A percentile compares a stretch with the other conserved stretches of the same genome.
phyloP scores from a whole-genome alignment of 140 eudicot genomes.

The Eryngium alpinum region DNA sequence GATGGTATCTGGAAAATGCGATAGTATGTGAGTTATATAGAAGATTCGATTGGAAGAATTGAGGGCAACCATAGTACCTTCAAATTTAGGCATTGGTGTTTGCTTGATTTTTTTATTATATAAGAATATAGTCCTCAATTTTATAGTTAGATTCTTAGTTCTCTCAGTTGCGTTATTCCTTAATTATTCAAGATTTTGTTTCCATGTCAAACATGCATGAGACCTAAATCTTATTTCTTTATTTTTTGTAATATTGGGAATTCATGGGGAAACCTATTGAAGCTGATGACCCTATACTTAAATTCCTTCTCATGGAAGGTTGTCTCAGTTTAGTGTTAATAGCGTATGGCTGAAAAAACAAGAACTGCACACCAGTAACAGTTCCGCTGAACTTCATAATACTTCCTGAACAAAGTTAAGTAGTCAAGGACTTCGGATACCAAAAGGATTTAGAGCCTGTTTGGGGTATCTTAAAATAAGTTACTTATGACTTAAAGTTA shows the following conservation, averaged over 20 bases:
- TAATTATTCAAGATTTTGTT: slow-evolving; percentile 32
- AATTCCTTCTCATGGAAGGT: slow-evolving; percentile 18
- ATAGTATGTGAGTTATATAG: not conserved
- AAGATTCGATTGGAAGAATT: not conserved
- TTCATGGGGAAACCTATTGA: slow-evolving; percentile 11
- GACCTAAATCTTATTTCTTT: slow-evolving; percentile 37
- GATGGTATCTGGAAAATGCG: slow-evolving; percentile 8
- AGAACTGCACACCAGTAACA: not conserved
- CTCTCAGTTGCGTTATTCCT: no score
- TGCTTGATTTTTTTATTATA: not conserved
- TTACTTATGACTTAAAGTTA: no score
- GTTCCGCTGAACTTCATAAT: slow-evolving; percentile 34
- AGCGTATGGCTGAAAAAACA: slow-evolving; percentile 9
- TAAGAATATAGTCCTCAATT: no score
- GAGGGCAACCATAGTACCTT: not conserved
- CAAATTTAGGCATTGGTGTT: not conserved
- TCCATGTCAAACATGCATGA: slow-evolving; percentile 36
- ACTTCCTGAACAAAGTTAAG: slow-evolving; percentile 25
- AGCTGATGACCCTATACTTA: not conserved
- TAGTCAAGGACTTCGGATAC: no score
- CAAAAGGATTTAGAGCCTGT: no score
- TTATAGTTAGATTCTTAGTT: no score
- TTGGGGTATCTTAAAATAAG: no score
- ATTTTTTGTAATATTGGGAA: slow-evolving; percentile 8
- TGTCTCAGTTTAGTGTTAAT: slow-evolving; percentile 16